Conservation (phyloP, 768 basidiomycete genomes). For the Naematelia aurantialba region DNA sequence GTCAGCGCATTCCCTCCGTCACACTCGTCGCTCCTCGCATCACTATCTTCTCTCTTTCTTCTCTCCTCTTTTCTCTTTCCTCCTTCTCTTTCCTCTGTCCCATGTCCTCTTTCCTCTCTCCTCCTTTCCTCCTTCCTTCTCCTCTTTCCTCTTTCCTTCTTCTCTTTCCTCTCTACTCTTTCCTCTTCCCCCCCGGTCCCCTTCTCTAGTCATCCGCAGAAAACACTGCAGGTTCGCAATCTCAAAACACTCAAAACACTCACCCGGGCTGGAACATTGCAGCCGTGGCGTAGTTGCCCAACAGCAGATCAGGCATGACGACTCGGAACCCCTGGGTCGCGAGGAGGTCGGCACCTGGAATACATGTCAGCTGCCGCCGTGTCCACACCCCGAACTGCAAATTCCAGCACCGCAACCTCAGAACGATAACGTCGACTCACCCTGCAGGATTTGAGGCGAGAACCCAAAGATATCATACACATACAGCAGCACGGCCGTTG, state of each 20-base stretch:
- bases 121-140: background rate
- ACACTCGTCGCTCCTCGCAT: constrained; percentile 15
- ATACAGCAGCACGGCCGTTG: constrained; percentile 36
- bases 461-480: constrained; percentile 46
- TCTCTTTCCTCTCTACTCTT: too few species aligned
- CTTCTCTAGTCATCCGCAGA: too few species aligned
- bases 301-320: constrained; percentile 66
- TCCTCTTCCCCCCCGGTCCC: too few species aligned
- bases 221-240: too few species aligned
- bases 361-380: background rate
- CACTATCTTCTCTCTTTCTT: background rate
- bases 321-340: constrained; percentile 59
- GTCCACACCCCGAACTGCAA: background rate
- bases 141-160: background rate
- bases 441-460: constrained; percentile 43
- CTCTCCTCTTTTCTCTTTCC: background rate
- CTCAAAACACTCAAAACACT: too few species aligned
- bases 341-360: constrained; percentile 61
- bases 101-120: background rate
- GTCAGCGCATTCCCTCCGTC: constrained; percentile 54
- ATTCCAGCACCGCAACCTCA: too few species aligned
- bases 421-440: constrained; percentile 20
- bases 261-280: constrained; percentile 58
- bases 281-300: constrained; percentile 55
- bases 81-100: constrained; percentile 21